phyloP scores from a whole-genome alignment of 495 filamentous ascomycete species.

The Neurospora sp. region DNA sequence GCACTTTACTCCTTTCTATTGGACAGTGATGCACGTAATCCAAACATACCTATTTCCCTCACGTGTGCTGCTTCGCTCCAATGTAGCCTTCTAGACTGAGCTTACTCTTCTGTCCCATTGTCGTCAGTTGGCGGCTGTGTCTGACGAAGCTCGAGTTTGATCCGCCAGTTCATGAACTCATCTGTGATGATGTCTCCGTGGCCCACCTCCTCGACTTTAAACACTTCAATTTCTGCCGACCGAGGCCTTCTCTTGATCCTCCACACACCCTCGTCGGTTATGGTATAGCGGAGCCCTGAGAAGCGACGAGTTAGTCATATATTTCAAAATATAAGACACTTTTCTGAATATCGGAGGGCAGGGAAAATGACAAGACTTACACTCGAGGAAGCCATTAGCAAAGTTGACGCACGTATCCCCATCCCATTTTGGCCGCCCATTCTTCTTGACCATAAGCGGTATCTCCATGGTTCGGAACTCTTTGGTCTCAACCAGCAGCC shows the following conservation, averaged over 20 bases:
- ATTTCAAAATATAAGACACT: not conserved
- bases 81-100: not conserved
- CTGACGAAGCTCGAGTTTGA: slow-evolving; percentile 29
- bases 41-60: not conserved
- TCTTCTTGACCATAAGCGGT: slow-evolving; percentile 58
- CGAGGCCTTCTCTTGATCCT: slow-evolving; percentile 55
- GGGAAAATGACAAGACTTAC: slow-evolving; percentile 25
- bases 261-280: slow-evolving; percentile 71
- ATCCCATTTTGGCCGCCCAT: slow-evolving; percentile 64
- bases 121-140: not conserved
- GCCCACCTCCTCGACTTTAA: slow-evolving; percentile 59
- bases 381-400: slow-evolving; percentile 62
- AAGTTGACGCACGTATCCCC: slow-evolving; percentile 89
- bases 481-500: slow-evolving; percentile 58
- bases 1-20: not conserved
- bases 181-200: slow-evolving; percentile 67
- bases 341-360: not conserved
- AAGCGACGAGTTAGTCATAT: not conserved
- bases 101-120: not conserved
- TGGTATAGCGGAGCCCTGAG: slow-evolving; percentile 52
- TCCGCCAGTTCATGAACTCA: slow-evolving; percentile 68
- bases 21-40: not conserved
- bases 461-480: slow-evolving; percentile 71
- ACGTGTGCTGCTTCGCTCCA: not conserved
- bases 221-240: slow-evolving; percentile 55